These are phyloP conservation scores for Cyclotella cryptica DNA, from an alignment of 108 stramenopile species.

Conservation along the genomic window DNA sequence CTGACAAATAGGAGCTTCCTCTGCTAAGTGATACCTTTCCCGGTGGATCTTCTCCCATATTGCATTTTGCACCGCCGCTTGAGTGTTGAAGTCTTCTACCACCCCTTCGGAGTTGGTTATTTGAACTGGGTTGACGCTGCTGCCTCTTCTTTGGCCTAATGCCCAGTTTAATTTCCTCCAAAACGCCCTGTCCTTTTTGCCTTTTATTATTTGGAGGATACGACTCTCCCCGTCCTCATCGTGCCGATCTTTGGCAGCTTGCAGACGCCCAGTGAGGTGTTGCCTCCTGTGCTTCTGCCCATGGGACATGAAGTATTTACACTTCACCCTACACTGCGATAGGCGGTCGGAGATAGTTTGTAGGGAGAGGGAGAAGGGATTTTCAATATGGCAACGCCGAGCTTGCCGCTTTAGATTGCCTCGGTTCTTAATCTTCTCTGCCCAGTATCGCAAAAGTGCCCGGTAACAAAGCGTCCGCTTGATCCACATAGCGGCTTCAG, in stretches of 20 bases:
- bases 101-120: neutral
- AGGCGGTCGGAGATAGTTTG: neutral
- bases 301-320: constrained; percentile 3
- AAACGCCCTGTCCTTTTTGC: constrained; percentile 12
- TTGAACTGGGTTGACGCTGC: constrained; percentile 20
- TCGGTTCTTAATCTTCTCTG: neutral
- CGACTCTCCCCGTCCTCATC: too few relatives aligned
- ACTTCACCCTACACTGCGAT: constrained; percentile 10
- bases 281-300: too few relatives aligned
- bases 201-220: constrained; percentile 9
- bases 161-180: too few relatives aligned
- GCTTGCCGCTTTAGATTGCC: constrained; percentile 13
- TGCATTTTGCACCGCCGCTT: neutral
- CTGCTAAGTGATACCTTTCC: too few relatives aligned
- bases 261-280: too few relatives aligned
- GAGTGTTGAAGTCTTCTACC: neutral
- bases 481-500: too few relatives aligned
- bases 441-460: neutral
- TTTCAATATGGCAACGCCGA: constrained; percentile 1
- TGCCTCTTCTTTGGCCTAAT: neutral
- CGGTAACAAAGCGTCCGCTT: too few relatives aligned
- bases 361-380: neutral
- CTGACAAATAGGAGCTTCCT: too few relatives aligned
- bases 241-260: too few relatives aligned
- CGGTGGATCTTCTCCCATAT: too few relatives aligned